These are phyloP conservation scores for Nemania sp. DNA, from an alignment of 2,329 filamentous ascomycete genomes.

Conservation along the genomic window DNA sequence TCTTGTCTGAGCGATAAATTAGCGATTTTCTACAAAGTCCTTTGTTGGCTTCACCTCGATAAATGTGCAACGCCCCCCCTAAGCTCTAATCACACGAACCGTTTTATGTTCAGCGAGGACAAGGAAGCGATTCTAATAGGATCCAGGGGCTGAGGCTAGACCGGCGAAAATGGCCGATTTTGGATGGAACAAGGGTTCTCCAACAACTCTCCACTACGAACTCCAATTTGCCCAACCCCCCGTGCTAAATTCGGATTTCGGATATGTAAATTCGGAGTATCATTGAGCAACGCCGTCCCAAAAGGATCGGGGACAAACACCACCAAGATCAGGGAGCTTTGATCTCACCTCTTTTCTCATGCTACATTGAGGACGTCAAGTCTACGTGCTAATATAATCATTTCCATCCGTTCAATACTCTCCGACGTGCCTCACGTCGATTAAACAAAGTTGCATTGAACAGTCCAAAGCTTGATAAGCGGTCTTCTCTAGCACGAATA, in stretches of 20 bases:
- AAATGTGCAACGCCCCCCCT: too few species aligned
- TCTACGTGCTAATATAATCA: background rate
- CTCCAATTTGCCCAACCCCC: background rate
- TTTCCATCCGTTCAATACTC: background rate
- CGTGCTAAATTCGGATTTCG: background rate
- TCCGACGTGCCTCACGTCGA: background rate
- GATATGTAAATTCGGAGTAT: background rate
- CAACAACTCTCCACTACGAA: background rate
- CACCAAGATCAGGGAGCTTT: constrained; percentile 17
- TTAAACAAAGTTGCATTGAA: background rate
- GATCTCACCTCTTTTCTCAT: constrained; percentile 3
- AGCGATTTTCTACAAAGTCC: too few species aligned
- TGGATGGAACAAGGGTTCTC: background rate
- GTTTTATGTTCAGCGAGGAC: too few species aligned
- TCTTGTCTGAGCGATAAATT: too few species aligned
- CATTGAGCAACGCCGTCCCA: background rate
- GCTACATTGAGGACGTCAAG: background rate
- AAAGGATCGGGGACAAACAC: constrained; percentile 15
- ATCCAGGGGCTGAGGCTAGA: background rate
- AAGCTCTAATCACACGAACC: too few species aligned
- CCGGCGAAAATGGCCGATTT: constrained; percentile 11
- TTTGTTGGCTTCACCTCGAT: too few species aligned
- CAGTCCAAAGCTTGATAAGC: background rate
- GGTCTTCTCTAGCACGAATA: background rate
- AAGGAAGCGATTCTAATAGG: too few species aligned